Evolutionary conservation across 2,329 filamentous ascomycete species (phyloP), one percentile per base, ranked within the genome.

Genomic region (Pestalotiopsis sp.): DNA sequence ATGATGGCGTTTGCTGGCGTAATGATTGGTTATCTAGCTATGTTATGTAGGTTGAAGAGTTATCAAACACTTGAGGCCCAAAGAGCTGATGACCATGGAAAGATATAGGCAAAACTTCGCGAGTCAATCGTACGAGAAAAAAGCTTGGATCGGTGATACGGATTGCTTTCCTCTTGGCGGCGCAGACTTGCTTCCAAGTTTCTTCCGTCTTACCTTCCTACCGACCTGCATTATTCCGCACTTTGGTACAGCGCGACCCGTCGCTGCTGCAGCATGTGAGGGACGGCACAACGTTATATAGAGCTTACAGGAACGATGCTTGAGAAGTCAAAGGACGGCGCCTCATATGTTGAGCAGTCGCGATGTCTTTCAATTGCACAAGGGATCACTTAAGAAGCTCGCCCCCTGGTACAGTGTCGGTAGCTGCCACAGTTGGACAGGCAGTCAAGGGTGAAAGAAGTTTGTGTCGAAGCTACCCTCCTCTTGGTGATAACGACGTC

Each of bases 1-100:
- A 89, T 87, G 66, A 14, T 70, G 41, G 14, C 14, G n/a, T 52
- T 17, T 11, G 14, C 14, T 36, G 11, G 36, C 3, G 36, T 3
- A 2, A 23, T n/a, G 7, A 65, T 4, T 2, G 7, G 31, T 9
- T 36, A 36, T 36, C 31, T 36, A 36, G 31, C 31, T 36, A 36
- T 36, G 31, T 36, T 36, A 36, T 36, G 31, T 36, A 36, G 31
- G 31, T 36, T 36, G 31, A 36, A 36, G 31, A 36, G 31, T 9
- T 9, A 23, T 56, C 17, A 23, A 56, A 23, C 49, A n/a, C 49
- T 3, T 6, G 49, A 23, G 20, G 17, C 20, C 49, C 20, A 17
- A 56, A 23, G 49, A n/a, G 20, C 20, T 56, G 17, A 56, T 17
- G 17, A 17, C 17, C 49, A 11, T 56, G 11, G 49, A 23, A 23